phyloP scores from a whole-genome alignment of 768 basidiomycete species.

The Rhodotorula sphaerocarpa region DNA sequence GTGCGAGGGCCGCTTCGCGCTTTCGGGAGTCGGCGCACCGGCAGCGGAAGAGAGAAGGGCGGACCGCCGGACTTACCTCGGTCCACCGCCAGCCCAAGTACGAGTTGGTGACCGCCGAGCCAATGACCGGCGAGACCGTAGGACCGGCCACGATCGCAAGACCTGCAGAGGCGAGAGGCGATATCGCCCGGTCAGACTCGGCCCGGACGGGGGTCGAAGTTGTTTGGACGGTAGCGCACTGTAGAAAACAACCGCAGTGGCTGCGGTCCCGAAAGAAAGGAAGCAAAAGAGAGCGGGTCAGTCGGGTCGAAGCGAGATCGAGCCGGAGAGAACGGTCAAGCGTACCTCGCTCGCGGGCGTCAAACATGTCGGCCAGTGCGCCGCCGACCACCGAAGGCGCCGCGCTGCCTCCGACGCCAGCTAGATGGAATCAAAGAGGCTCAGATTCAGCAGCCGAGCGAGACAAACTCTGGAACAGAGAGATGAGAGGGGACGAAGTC shows the following conservation, averaged over 20 bases:
- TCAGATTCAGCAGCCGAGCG: neutral
- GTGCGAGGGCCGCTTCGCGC: too few species aligned
- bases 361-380: conserved; percentile 16
- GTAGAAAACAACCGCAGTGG: conserved; percentile 42
- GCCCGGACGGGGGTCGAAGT: too few species aligned
- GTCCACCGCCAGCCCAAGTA: conserved; percentile 45
- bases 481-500: neutral
- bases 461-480: neutral
- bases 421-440: neutral
- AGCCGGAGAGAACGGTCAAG: neutral
- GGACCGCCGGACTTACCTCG: conserved; percentile 12
- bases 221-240: too few species aligned
- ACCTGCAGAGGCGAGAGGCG: too few species aligned
- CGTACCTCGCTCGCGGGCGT: neutral
- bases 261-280: conserved; percentile 11
- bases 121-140: conserved; percentile 42
- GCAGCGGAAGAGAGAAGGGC: neutral
- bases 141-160: conserved; percentile 44
- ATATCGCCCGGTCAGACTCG: too few species aligned
- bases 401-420: conserved; percentile 38
- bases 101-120: conserved; percentile 39
- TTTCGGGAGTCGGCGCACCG: too few species aligned
- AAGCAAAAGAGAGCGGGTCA: too few species aligned
- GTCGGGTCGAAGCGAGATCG: neutral
- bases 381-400: conserved; percentile 41